These are phyloP conservation scores for Podochytrium sp. DNA, from an alignment of 192 early-diverging fungal genomes.

Conservation along the genomic window DNA sequence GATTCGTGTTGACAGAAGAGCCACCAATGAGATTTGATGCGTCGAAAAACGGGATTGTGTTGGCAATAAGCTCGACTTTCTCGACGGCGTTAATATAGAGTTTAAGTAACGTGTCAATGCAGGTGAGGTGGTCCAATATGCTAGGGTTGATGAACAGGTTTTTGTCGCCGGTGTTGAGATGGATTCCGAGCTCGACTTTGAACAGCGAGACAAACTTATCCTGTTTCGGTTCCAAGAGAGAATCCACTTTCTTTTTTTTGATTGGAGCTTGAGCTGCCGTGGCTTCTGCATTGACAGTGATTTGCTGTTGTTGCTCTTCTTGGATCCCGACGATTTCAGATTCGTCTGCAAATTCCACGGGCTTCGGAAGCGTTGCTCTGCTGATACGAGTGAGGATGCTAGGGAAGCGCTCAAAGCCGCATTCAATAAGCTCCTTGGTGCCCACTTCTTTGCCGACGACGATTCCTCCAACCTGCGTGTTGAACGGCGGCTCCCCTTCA, in stretches of 20 bases:
- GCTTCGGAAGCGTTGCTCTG: conserved; percentile 26
- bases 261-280: neutral
- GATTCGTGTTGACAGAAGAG: conserved; percentile 38
- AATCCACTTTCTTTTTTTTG: conserved; percentile 21
- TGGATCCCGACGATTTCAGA: neutral
- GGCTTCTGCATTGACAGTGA: neutral
- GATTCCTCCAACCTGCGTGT: conserved; percentile 45
- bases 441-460: conserved; percentile 48
- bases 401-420: conserved; percentile 47
- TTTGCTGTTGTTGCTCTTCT: neutral
- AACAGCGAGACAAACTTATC: conserved; percentile 39
- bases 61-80: conserved; percentile 47
- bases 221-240: neutral
- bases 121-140: conserved; percentile 48
- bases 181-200: conserved; percentile 48
- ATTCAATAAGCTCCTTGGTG: conserved; percentile 38
- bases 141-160: conserved; percentile 53
- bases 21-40: conserved; percentile 50
- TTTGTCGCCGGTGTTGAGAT: conserved; percentile 22
- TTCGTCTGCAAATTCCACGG: conserved; percentile 37
- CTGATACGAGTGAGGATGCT: conserved; percentile 37
- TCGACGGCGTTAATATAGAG: conserved; percentile 52
- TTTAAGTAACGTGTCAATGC: conserved; percentile 53
- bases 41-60: conserved; percentile 56
- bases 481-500: neutral